Evolutionary conservation across 2,329 filamentous ascomycete species (phyloP), one percentile per base, ranked within the genome.

Genomic region (Fusarium compactum): DNA sequence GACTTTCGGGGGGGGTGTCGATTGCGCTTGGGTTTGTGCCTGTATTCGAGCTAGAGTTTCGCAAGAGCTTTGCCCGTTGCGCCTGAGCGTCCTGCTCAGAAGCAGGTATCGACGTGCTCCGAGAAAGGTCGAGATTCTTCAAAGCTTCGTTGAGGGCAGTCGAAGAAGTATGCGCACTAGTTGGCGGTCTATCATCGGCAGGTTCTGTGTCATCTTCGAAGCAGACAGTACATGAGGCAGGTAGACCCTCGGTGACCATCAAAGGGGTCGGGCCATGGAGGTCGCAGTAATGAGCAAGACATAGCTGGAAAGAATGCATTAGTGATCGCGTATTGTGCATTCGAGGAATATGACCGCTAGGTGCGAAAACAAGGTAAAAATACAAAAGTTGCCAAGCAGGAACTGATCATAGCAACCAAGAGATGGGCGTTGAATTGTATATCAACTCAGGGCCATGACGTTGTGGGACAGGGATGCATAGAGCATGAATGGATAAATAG

Each of bases 241-340:
- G 87, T 16, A 90, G 80, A 51, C 89, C 89, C 77, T 92, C 89
- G 38, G 90, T 92, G 74, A 91, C 89, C 87, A 92, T 90, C 62
- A 92, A 79, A 52, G 89, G 89, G 48, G 89, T 91, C 51, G 90
- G 90, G 67, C 90, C 90, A 80, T 92, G 90, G 68, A 88, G 84
- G 78, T 92, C 90, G 84, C 90, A 92, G 77, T 91, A 91, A 78
- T 91, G 89, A 74, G 90, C 90, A 74, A 92, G 84, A 78, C 89
- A 91, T 77, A 91, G 82, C 89, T 91, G 86, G 62, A 88, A 62
- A 65, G 69, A 63, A 24, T 74, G 68, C 58, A 78, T 82, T 77
- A 82, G 80, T 73, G 62, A 57, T 46, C 51, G 60, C 63, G 73
- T 67, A 68, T 72, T 74, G 56, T 70, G 75, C 78, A 80, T 80